Evolutionary conservation across 2,329 filamentous ascomycete species (phyloP).

Genomic region (Aspergillus amoenus): DNA sequence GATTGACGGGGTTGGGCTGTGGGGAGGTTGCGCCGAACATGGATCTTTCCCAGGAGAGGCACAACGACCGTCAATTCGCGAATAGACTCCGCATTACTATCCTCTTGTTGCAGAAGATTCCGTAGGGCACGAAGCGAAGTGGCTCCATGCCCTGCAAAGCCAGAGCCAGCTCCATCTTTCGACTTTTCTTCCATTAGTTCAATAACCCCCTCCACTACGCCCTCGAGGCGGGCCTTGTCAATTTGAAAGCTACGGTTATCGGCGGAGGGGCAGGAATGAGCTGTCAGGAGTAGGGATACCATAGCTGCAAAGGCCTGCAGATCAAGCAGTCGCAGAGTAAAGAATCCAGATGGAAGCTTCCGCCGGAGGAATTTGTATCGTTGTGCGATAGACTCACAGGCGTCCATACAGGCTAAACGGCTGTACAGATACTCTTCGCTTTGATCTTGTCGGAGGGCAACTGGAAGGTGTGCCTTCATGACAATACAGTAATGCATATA

Average conservation of each 20-base stretch:
- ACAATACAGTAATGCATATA: slow-evolving; percentile 16
- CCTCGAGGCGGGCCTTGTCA: slow-evolving; percentile 9
- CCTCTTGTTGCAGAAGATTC: slow-evolving; percentile 13
- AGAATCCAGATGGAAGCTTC: slow-evolving; percentile 15
- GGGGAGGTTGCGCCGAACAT: slow-evolving; percentile 16
- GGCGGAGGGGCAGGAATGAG: slow-evolving; percentile 4
- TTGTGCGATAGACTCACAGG: slow-evolving; percentile 14
- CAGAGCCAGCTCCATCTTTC: slow-evolving; percentile 2
- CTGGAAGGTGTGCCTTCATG: slow-evolving; percentile 18
- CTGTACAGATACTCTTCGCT: slow-evolving; percentile 16
- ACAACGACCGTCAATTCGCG: slow-evolving; percentile 17
- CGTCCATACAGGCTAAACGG: slow-evolving; percentile 19
- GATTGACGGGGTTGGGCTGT: background rate
- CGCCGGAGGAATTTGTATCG: slow-evolving; percentile 14
- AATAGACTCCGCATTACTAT: background rate
- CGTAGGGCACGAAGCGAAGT: slow-evolving; percentile 13
- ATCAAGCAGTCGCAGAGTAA: slow-evolving; percentile 15
- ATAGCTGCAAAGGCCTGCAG: slow-evolving; percentile 18
- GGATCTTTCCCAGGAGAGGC: slow-evolving; percentile 18
- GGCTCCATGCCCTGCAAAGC: slow-evolving; percentile 10
- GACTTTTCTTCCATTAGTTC: slow-evolving; percentile 12
- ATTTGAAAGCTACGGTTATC: slow-evolving; percentile 10
- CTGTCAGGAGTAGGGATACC: slow-evolving; percentile 15
- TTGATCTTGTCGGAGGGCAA: slow-evolving; percentile 12
- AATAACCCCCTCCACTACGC: slow-evolving; percentile 9